These are phyloP conservation scores for Picea glauca DNA, from an alignment of 75 land plant species.

Conservation along the genomic window DNA sequence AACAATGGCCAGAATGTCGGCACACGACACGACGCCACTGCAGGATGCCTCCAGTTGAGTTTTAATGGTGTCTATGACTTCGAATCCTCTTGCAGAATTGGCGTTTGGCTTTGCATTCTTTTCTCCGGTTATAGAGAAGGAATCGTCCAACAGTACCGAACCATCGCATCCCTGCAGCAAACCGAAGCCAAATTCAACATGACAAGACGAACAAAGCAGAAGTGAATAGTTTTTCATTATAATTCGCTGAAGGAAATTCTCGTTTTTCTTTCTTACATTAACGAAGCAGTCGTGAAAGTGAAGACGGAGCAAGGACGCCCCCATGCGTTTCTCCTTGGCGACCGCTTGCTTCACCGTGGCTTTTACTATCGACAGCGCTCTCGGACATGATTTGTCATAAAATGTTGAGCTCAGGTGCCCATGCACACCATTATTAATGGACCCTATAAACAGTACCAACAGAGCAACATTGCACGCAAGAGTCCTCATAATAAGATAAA, in stretches of 20 bases:
- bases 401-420: constrained; percentile 6
- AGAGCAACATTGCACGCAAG: too few species aligned
- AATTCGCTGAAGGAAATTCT: too few species aligned
- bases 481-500: too few species aligned
- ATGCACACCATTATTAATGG: background rate
- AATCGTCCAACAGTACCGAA: constrained; percentile 54
- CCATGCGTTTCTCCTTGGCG: constrained; percentile 11
- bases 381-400: constrained; percentile 7
- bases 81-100: constrained; percentile 40
- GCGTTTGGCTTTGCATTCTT: constrained; percentile 41
- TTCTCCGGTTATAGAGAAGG: constrained; percentile 25
- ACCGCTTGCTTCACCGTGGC: constrained; percentile 8
- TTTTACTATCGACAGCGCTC: background rate
- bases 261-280: constrained; percentile 2
- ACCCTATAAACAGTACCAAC: background rate
- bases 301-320: constrained; percentile 15
- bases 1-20: constrained; percentile 43
- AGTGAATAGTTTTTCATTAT: too few species aligned
- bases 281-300: constrained; percentile 22
- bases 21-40: constrained; percentile 37
- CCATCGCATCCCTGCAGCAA: constrained; percentile 59
- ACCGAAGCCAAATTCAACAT: background rate
- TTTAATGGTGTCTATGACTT: constrained; percentile 41
- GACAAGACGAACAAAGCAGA: too few species aligned
- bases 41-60: constrained; percentile 24